Percentiles rank a stretch among this genome's conserved stretches.
Conservation (phyloP, 495 filamentous ascomycete genomes). For the Podospora appendiculata region DNA sequence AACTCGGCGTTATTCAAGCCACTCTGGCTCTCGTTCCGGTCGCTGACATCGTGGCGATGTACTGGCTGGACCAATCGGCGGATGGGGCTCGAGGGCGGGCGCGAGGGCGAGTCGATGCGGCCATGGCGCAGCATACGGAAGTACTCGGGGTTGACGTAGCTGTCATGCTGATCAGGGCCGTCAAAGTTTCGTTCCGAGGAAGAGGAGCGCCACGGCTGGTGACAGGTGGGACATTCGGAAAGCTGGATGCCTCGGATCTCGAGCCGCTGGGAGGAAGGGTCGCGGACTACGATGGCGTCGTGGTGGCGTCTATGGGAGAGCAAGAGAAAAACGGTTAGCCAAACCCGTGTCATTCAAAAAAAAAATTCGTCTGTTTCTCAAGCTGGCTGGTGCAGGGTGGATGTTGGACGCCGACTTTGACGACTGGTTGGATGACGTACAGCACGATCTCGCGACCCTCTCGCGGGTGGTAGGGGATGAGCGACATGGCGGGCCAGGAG, state of each 20-base stretch:
- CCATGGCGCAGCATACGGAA: slow-evolving; percentile 79
- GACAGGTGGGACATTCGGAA: slow-evolving; percentile 79
- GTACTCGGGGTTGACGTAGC: slow-evolving; percentile 83
- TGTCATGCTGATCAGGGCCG: slow-evolving; percentile 37
- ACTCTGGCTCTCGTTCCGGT: slow-evolving; percentile 9
- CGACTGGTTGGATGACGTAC: slow-evolving; percentile 34
- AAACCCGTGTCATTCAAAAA: neutral
- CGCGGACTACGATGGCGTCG: slow-evolving; percentile 84
- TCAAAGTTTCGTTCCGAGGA: slow-evolving; percentile 43
- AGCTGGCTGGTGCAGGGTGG: no score
- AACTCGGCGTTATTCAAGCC: slow-evolving; percentile 37
- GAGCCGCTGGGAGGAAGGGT: slow-evolving; percentile 76
- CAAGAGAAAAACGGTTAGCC: neutral
- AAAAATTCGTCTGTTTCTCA: no score
- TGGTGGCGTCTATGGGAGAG: slow-evolving; percentile 67
- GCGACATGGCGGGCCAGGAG: slow-evolving; percentile 39
- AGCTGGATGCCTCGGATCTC: slow-evolving; percentile 62
- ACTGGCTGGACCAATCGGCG: slow-evolving; percentile 37
- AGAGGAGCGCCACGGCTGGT: slow-evolving; percentile 59
- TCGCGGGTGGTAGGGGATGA: slow-evolving; percentile 55
- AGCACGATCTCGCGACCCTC: slow-evolving; percentile 57
- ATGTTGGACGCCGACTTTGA: no score
- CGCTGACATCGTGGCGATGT: slow-evolving; percentile 20
- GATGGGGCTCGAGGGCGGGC: slow-evolving; percentile 39
- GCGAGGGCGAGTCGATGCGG: slow-evolving; percentile 15